Evolutionary conservation across 2,329 filamentous ascomycete species (phyloP), one percentile per base, ranked within the genome.

Genomic region (Colletotrichum sp.): DNA sequence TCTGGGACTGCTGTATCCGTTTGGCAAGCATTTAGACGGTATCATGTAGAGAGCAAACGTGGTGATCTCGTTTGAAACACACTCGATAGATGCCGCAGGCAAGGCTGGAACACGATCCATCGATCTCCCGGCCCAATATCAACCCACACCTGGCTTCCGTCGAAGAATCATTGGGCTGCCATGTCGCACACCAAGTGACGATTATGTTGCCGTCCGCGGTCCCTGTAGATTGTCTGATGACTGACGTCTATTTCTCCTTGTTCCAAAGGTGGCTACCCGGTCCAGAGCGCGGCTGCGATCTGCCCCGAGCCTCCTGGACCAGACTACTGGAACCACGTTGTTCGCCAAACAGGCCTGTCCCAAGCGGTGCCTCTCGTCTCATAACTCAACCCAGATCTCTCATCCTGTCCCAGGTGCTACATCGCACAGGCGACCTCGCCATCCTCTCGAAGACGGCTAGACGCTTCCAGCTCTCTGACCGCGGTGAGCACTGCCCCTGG

Each of bases 301-400:
- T 76, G 74, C 65, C 52, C 65, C 64, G 72, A 71, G 67, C 75
- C 72, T 76, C 57, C 16, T 18, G 18, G 34, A 65, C 74, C 74
- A 74, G 64, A 65, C 21, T 18, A 65, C 52, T 69, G 74, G 74
- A 73, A 76, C 74, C 74, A 69, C 70, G 63, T 73, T 74, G 71
- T 64, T 57, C 30, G 55, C 55, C 55, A 73, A 68, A 39, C 69
- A 24, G 26, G 60, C 32, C 26, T 71, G 49, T 24, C 24, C 44
- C 71, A 26, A 55, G 32, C 30, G 24, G 10, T 32, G 15, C 9
- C 60, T 26, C 39, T 59, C 55, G 30, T 32, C 59, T 36, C 49
- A 65, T 73, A 68, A 36, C 36, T 55, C 21, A 39, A 64, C 32
- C 32, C 9, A 39, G 39, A 67, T 52, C 68, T 67, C 24, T 24